phyloP scores from a whole-genome alignment of 306 rosid genomes.

The Cicer arietinum region DNA sequence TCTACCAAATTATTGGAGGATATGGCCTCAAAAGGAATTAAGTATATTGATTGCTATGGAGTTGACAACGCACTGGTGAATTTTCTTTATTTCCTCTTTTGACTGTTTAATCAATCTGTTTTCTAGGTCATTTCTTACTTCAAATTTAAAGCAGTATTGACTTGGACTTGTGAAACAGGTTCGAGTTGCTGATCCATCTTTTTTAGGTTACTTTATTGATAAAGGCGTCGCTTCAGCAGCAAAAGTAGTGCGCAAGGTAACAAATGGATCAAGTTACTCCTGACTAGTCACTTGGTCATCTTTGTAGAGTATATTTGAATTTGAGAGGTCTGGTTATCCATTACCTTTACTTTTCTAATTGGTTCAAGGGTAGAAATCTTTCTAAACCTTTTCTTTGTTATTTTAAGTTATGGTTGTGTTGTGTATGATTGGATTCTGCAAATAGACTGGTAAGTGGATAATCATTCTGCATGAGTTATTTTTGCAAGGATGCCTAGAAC shows the following conservation, averaged over 20 bases:
- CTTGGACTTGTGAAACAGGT: conserved; percentile 70
- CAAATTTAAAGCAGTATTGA: conserved; percentile 43
- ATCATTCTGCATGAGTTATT: conserved; percentile 12
- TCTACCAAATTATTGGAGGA: conserved; percentile 82
- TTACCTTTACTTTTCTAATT: conserved; percentile 21
- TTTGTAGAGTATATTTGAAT: conserved; percentile 27
- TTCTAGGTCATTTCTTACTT: conserved; percentile 33
- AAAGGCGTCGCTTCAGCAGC: conserved; percentile 95
- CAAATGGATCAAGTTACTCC: conserved; percentile 23
- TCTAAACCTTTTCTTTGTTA: conserved; percentile 2
- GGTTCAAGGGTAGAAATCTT: conserved; percentile 27
- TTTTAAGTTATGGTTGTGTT: conserved; percentile 10
- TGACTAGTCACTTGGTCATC: conserved; percentile 18
- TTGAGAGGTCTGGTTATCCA: conserved; percentile 14
- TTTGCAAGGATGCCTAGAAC: conserved; percentile 14
- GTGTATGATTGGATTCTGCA: conserved; percentile 19
- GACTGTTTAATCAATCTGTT: conserved; percentile 21
- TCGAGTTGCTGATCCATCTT: conserved; percentile 94
- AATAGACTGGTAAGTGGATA: neutral
- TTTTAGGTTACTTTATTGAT: conserved; percentile 94
- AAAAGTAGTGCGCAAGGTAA: conserved; percentile 98
- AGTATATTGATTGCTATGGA: conserved; percentile 94
- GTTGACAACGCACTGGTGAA: conserved; percentile 95
- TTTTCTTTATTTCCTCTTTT: conserved; percentile 40
- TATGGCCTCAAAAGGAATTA: conserved; percentile 88